These are phyloP conservation scores for Emiliania huxleyi DNA, from an alignment of 78 protist species.

Conservation along the genomic window DNA sequence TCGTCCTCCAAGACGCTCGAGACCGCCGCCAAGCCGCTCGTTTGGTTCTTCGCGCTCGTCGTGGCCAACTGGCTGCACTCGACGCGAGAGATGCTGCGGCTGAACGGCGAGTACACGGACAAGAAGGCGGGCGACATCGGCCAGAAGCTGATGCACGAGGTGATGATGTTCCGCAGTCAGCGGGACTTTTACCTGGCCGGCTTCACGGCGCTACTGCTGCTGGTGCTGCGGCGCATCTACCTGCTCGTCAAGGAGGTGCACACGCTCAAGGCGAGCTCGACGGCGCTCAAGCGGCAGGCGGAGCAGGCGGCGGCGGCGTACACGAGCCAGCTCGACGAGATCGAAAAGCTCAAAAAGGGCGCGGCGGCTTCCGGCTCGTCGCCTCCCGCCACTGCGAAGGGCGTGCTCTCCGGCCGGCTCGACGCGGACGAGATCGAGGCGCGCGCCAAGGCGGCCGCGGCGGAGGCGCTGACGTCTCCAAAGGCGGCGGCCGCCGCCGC, in stretches of 20 bases:
- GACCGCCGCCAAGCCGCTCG: not conserved
- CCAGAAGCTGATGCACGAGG: not conserved
- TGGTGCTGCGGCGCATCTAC: not conserved
- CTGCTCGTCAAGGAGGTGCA: not conserved
- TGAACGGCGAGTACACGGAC: not conserved
- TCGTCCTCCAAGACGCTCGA: not conserved
- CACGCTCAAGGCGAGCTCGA: not conserved
- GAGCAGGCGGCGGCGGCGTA: not conserved
- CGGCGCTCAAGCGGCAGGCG: not conserved
- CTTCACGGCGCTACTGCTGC: not conserved
- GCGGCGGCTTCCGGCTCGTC: too few species aligned
- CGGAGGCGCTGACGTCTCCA: not conserved
- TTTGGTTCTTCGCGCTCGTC: not conserved
- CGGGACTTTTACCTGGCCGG: not conserved
- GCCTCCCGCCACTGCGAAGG: not conserved
- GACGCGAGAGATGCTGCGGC: not conserved
- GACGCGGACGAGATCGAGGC: not conserved
- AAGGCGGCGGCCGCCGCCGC: not conserved
- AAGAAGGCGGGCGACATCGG: not conserved
- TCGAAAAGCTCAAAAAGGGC: not conserved
- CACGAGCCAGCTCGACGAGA: not conserved
- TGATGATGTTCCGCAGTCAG: not conserved
- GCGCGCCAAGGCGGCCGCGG: not conserved
- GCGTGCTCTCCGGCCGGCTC: not conserved
- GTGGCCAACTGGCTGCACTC: not conserved